These are phyloP conservation scores for Tephrocybe sp. DNA, from an alignment of 768 basidiomycete species.

Conservation along the genomic window DNA sequence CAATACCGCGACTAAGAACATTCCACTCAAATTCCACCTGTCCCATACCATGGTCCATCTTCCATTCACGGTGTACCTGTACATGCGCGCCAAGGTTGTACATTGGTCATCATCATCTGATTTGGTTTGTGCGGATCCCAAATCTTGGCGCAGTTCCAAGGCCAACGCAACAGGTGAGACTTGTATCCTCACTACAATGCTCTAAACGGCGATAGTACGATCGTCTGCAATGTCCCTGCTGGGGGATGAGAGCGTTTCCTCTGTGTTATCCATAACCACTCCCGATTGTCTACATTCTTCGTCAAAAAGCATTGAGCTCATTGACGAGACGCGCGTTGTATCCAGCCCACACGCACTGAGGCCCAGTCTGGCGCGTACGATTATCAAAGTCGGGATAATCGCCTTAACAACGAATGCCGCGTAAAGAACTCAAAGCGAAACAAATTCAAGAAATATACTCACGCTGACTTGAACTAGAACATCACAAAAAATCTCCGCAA, in stretches of 20 bases:
- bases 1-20: too few relatives aligned
- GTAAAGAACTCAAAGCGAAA: neutral
- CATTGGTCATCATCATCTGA: too few relatives aligned
- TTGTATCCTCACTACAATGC: too few relatives aligned
- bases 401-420: neutral
- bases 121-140: neutral
- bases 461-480: slow-evolving; percentile 6
- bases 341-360: slow-evolving; percentile 1
- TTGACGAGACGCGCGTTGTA: neutral
- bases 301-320: neutral
- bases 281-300: too few relatives aligned
- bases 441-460: neutral
- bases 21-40: too few relatives aligned
- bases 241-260: too few relatives aligned
- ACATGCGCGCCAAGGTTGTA: too few relatives aligned
- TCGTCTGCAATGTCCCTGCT: too few relatives aligned
- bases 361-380: slow-evolving; percentile 8
- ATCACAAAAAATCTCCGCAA: slow-evolving; percentile 2
- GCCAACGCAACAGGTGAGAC: too few relatives aligned
- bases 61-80: too few relatives aligned
- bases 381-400: slow-evolving; percentile 7
- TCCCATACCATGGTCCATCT: too few relatives aligned
- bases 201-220: too few relatives aligned
- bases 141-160: neutral
- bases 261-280: neutral